These are phyloP conservation scores for Lactifluus hygrophoroides DNA, from an alignment of 768 basidiomycete genomes.

Conservation along the genomic window DNA sequence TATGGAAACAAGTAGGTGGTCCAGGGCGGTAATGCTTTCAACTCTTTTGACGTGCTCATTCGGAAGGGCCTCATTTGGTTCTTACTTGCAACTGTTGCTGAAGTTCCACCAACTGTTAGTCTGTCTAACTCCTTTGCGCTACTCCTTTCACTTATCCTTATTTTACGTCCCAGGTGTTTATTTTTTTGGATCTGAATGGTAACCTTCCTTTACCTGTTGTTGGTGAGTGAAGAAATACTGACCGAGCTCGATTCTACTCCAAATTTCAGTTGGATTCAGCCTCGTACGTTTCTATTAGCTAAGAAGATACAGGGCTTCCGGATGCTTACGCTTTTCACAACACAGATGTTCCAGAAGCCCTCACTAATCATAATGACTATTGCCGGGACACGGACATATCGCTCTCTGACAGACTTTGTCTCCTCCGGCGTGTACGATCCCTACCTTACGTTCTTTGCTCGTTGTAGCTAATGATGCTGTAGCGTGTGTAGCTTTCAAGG, in stretches of 20 bases:
- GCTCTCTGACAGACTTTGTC: neutral
- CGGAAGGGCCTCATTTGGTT: neutral
- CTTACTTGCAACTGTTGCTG: neutral
- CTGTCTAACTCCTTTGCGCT: too few species aligned
- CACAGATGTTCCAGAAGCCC: neutral
- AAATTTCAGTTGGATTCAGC: neutral
- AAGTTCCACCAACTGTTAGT: neutral
- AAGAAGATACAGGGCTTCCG: too few species aligned
- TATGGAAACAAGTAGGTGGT: neutral
- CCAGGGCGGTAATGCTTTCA: neutral
- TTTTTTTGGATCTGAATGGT: neutral
- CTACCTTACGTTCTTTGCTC: neutral
- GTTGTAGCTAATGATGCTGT: neutral
- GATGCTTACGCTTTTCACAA: neutral
- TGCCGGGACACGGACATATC: neutral
- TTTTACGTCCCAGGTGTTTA: neutral
- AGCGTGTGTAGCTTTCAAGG: neutral
- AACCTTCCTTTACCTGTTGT: neutral
- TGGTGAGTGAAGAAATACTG: neutral
- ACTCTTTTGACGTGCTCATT: neutral
- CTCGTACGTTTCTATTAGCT: neutral
- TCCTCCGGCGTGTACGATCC: neutral
- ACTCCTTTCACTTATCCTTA: neutral
- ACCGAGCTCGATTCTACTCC: neutral
- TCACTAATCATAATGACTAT: neutral